phyloP scores from a whole-genome alignment of 257 asterid genomes.

The Solanum acaule region DNA sequence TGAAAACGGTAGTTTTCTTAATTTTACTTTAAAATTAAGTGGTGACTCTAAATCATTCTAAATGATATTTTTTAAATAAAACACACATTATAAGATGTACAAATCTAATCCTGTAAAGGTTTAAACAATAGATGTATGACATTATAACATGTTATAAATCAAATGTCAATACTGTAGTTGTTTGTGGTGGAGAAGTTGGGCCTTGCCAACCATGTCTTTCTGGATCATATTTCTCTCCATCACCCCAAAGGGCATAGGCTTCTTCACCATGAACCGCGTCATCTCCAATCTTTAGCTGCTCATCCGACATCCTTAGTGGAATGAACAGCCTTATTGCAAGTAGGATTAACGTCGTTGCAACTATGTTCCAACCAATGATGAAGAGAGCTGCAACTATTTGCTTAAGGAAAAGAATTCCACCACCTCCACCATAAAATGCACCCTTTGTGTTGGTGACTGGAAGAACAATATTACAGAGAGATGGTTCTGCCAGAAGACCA shows the following conservation, averaged over 20 bases:
- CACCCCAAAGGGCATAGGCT: slow-evolving; percentile 93
- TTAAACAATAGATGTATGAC: background rate
- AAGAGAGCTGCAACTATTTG: slow-evolving; percentile 73
- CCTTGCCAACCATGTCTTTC: slow-evolving; percentile 56
- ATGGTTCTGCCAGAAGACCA: slow-evolving; percentile 69
- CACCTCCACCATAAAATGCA: slow-evolving; percentile 53
- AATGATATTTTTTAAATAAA: too few species aligned
- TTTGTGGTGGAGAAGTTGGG: slow-evolving; percentile 23
- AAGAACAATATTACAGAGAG: slow-evolving; percentile 51
- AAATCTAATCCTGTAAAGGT: background rate
- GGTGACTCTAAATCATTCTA: too few species aligned
- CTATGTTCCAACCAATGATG: slow-evolving; percentile 64
- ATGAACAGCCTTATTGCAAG: slow-evolving; percentile 41
- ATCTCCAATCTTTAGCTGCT: slow-evolving; percentile 77
- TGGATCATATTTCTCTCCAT: slow-evolving; percentile 72
- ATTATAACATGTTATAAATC: slow-evolving; percentile 23
- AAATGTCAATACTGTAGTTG: slow-evolving; percentile 58
- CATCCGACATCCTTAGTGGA: slow-evolving; percentile 79
- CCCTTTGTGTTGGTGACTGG: slow-evolving; percentile 70
- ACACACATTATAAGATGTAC: background rate
- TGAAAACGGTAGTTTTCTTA: too few species aligned
- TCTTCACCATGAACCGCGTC: slow-evolving; percentile 94
- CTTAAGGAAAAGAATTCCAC: slow-evolving; percentile 48
- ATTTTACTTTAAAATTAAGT: too few species aligned
- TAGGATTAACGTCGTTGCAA: slow-evolving; percentile 52